Base-by-base conservation (phyloP, 345 rosid species). In the Iberis pinnata region DNA sequence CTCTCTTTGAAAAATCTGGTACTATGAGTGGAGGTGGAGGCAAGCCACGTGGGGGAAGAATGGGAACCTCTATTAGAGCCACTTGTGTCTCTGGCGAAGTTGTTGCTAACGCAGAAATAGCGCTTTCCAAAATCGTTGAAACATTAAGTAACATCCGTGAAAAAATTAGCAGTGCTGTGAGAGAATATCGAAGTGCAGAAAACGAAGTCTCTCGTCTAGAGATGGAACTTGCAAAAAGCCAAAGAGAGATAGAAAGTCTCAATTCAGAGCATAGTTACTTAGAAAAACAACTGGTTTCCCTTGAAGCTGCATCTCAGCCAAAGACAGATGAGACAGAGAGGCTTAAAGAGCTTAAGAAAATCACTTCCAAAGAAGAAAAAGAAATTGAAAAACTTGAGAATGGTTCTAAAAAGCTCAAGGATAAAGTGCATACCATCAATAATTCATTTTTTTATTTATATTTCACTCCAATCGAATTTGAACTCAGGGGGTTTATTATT, bases 21-120 rank as follows among this genome's bases (percentile, higher is more conserved):
- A 92, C 98, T 8, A 88, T 92, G 96, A 92, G 88, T 64, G 98
- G 98, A 40, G 98, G 98, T 16, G 98, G 98, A 76, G 65, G 78
- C 64, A 88, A 80, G 77, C 97, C 96, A 46, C 86, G 88, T 25
- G 96, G 96, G 43, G 96, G 98, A 42, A 90, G 80, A 80, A 90
- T 90, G 86, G 98, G 98, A 14, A 83, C 98, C 49, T 82, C 86
- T 64, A 73, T 90, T 77, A 88, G 89, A 60, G 76, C 81, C 27
- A 43, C 80, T 16, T 87, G 79, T 55, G 89, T 88, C 48, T 82
- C 96, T 47, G 72, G 67, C 5, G 98, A 88, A 75, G 75, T 69
- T 53, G 77, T 88, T 57, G 52, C 64, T 48, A 65, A 56, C 68
- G 92, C 89, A 26, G 98, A 84, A 74, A 70, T 73, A 55, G 95